Evolutionary conservation across 257 asterid species (phyloP).

Genomic region (Solanum chilense): DNA sequence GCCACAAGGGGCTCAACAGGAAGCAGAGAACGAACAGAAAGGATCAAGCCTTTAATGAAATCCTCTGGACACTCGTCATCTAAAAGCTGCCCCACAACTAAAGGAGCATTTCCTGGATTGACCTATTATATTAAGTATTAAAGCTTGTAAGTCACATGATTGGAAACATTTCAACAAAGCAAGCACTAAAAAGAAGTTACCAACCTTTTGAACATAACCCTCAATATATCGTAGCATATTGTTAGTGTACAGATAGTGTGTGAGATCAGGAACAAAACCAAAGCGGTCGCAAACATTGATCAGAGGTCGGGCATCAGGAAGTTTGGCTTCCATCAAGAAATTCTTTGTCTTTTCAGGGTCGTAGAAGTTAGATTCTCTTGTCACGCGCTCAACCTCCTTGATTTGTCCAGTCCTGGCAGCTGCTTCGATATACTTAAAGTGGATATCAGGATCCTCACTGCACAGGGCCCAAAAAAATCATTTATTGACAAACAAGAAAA

Average conservation of each 20-base stretch:
- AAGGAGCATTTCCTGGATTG: slow-evolving; percentile 98
- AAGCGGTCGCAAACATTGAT: slow-evolving; percentile 97
- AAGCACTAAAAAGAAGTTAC: slow-evolving; percentile 1
- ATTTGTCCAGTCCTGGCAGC: slow-evolving; percentile 99
- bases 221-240: slow-evolving; percentile 99
- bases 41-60: slow-evolving; percentile 91
- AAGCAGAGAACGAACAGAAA: slow-evolving; percentile 95
- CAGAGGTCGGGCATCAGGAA: slow-evolving; percentile 97
- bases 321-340: slow-evolving; percentile 97
- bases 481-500: neutral
- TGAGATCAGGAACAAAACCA: slow-evolving; percentile 97
- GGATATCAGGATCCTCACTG: slow-evolving; percentile 99
- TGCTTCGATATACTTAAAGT: slow-evolving; percentile 96
- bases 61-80: slow-evolving; percentile 99
- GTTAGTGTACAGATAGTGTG: slow-evolving; percentile 86
- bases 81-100: slow-evolving; percentile 96
- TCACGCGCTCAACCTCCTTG: slow-evolving; percentile 99
- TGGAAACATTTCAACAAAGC: neutral
- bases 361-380: slow-evolving; percentile 95
- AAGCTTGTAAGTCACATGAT: neutral
- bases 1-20: slow-evolving; percentile 99
- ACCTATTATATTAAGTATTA: slow-evolving; percentile 37
- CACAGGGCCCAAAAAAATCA: neutral
- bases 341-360: slow-evolving; percentile 95
- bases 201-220: slow-evolving; percentile 96